A percentile compares a stretch with the other conserved stretches of the same genome.
These are phyloP conservation scores for Adenanthera pavonina DNA, from an alignment of 306 rosid species.

Conservation along the genomic window DNA sequence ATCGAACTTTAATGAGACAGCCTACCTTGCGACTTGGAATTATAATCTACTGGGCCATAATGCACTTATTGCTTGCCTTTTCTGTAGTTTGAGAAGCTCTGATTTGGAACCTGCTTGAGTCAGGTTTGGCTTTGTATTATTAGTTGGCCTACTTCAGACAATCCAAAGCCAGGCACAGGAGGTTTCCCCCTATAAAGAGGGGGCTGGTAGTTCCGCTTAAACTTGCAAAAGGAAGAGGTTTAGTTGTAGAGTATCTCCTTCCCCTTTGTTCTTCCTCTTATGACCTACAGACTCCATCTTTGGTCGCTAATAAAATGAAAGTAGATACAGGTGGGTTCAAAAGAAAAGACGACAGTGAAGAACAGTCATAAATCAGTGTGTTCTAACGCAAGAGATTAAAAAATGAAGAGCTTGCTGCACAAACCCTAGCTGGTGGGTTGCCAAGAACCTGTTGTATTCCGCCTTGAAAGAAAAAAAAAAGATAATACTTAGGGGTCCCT, in stretches of 20 bases:
- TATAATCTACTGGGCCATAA: slow-evolving; percentile 82
- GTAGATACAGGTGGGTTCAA: slow-evolving; percentile 33
- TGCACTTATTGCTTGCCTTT: slow-evolving; percentile 84
- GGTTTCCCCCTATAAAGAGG: slow-evolving; percentile 21
- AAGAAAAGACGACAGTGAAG: slow-evolving; percentile 34
- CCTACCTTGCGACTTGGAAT: slow-evolving; percentile 87
- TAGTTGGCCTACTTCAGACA: slow-evolving; percentile 23
- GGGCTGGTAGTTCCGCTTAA: slow-evolving; percentile 27
- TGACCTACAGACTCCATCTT: background rate
- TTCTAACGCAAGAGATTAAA: slow-evolving; percentile 44
- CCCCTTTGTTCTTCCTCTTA: slow-evolving; percentile 20
- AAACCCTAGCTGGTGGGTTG: slow-evolving; percentile 4
- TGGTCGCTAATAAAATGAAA: slow-evolving; percentile 23
- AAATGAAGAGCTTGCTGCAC: slow-evolving; percentile 35
- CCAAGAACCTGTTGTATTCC: background rate
- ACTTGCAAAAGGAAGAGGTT: slow-evolving; percentile 13
- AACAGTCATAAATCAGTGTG: slow-evolving; percentile 35
- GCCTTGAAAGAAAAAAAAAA: slow-evolving; percentile 7
- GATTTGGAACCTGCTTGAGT: slow-evolving; percentile 43
- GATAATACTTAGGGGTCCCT: slow-evolving; percentile 12
- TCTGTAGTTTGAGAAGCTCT: slow-evolving; percentile 70
- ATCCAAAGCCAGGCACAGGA: slow-evolving; percentile 7
- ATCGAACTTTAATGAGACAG: slow-evolving; percentile 91
- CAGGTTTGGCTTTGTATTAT: slow-evolving; percentile 25
- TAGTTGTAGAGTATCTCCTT: slow-evolving; percentile 41